Conservation (phyloP, 2,329 filamentous ascomycete genomes). For the Claviceps spartinae region DNA sequence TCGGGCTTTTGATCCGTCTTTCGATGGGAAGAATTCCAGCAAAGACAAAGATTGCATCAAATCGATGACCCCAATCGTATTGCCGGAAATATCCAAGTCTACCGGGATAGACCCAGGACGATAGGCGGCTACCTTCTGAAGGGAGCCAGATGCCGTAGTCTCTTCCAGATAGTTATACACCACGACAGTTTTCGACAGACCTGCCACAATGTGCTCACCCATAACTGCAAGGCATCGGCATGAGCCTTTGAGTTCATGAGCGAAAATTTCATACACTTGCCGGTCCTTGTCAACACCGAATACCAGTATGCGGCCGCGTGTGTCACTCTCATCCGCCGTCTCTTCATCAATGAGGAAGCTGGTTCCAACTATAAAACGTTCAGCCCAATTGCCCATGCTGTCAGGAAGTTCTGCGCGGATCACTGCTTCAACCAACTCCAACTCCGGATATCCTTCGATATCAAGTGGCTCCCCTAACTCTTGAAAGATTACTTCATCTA, state of each 20-base stretch:
- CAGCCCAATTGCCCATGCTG: constrained; percentile 40
- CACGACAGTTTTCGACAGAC: constrained; percentile 75
- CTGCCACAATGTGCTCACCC: constrained; percentile 67
- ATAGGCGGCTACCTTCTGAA: constrained; percentile 63
- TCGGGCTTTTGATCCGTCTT: constrained; percentile 42
- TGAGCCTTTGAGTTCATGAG: constrained; percentile 59
- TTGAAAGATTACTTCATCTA: constrained; percentile 81
- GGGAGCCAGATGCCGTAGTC: constrained; percentile 38
- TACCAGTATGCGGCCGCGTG: constrained; percentile 63
- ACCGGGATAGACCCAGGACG: constrained; percentile 74
- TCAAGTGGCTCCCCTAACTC: constrained; percentile 56
- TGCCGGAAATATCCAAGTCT: constrained; percentile 60
- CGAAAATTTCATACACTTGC: constrained; percentile 56
- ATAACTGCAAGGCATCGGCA: constrained; percentile 69
- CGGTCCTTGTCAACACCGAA: constrained; percentile 69
- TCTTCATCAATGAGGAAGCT: constrained; percentile 56
- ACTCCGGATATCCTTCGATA: constrained; percentile 33
- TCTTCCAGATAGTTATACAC: constrained; percentile 42
- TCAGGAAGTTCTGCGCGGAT: constrained; percentile 60
- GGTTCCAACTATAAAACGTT: constrained; percentile 86
- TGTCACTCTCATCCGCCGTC: constrained; percentile 32
- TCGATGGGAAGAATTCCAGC: constrained; percentile 52
- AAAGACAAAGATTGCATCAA: constrained; percentile 86
- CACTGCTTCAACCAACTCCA: constrained; percentile 75
- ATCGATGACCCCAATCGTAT: constrained; percentile 72